Evolutionary conservation across 371 early-diverging fungal genomes (phyloP).

Genomic region (Parasitella parasitica): DNA sequence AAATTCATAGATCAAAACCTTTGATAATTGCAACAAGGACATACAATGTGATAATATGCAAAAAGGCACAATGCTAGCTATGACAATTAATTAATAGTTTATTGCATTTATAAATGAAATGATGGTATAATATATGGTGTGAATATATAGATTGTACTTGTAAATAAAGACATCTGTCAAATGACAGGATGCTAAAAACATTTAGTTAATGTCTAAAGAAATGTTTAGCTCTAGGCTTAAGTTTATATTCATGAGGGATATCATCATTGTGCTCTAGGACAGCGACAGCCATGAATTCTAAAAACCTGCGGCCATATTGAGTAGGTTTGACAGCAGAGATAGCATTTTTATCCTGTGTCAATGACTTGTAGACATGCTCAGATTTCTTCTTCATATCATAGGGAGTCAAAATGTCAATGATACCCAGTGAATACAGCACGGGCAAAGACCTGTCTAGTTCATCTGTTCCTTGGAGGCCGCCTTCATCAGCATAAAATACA

Average conservation of each 20-base stretch:
- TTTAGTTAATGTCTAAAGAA: constrained; percentile 1
- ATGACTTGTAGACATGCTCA: constrained; percentile 87
- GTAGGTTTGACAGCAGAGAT: constrained; percentile 94
- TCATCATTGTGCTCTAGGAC: constrained; percentile 44
- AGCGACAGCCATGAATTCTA: constrained; percentile 78
- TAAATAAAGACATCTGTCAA: too few species aligned
- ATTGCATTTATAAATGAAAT: neutral
- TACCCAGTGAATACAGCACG: constrained; percentile 90
- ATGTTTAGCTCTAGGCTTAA: constrained; percentile 5
- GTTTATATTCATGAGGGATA: constrained; percentile 39
- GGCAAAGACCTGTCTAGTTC: constrained; percentile 63
- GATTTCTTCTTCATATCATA: constrained; percentile 88
- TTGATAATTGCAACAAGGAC: too few species aligned
- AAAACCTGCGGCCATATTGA: constrained; percentile 85
- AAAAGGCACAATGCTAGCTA: too few species aligned
- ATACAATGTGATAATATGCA: too few species aligned
- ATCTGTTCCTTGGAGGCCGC: constrained; percentile 88
- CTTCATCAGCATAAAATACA: constrained; percentile 88
- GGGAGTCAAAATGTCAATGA: constrained; percentile 97
- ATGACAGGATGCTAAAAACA: neutral
- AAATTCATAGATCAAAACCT: too few species aligned
- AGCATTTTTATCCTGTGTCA: constrained; percentile 70
- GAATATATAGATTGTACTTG: too few species aligned
- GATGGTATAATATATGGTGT: neutral
- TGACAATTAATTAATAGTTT: too few species aligned